Evolutionary conservation across 2,329 filamentous ascomycete genomes (phyloP), one percentile per base, ranked within the genome.

Genomic region (Orbilia javanica): DNA sequence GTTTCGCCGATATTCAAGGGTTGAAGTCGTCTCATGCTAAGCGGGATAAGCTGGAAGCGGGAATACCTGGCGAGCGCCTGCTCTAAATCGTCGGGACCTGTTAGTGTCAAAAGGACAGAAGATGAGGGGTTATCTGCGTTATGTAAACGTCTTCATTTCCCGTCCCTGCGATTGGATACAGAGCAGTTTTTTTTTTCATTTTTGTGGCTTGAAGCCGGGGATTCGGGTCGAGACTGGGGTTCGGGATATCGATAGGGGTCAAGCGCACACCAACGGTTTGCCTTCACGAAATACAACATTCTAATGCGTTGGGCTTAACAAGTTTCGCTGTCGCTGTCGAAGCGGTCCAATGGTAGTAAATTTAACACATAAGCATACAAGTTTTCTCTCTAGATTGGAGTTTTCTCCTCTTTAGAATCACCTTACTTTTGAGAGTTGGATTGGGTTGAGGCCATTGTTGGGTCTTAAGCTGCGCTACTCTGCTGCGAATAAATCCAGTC

Each of bases 21-120:
- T 48, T 20, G 29, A 39, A 44, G 27, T 36, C 44, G 48, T 53
- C 63, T 52, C 46, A 44, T 39, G 31, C 50, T 29, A 67, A 50
- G 18, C 29, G 63, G 63, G 34, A 53, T 67, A 67, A 53, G 46
- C 63, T 73, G 29, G 62, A 73, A 66, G 60, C 50, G 36, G 69
- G 69, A 66, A 66, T 57, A 60, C 5, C 60, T 73, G 31, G 50
- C 69, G 69, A 66, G 57, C 63, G 46, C 31, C 46, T 67, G 63
- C 39, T 27, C 22, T 42, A 60, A 15, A 18, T 42, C 36, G 20
- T 20, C 11, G 18, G n/a, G 34, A 60, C n/a, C n/a, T 42, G 27
- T 42, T 60, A 4, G 52, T 20, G n/a, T 13, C 18, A 15, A 29
- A 44, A 42, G 13, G 25, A 48, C 7, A 29, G 60, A 64, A 64